Percentiles rank a stretch among this genome's conserved stretches.
Evolutionary conservation across 495 filamentous ascomycete genomes (phyloP).

Genomic region (Talaromyces adpressus): DNA sequence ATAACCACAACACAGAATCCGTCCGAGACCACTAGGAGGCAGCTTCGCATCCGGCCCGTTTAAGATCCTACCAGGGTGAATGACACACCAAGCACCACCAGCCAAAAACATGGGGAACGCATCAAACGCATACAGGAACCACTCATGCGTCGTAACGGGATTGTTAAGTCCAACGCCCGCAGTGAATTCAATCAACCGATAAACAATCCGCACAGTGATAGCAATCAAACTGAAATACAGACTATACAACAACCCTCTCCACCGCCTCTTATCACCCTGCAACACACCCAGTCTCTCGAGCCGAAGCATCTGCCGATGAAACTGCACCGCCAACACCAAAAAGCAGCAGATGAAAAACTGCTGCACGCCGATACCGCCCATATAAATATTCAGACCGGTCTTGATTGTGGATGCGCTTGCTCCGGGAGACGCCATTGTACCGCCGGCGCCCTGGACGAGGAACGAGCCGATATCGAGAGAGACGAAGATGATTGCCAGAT

Average conservation of each 20-base stretch:
- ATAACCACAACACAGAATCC: slow-evolving; percentile 3
- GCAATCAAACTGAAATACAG: slow-evolving; percentile 41
- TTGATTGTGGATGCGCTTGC: slow-evolving; percentile 10
- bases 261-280: slow-evolving; percentile 11
- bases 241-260: slow-evolving; percentile 40
- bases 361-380: slow-evolving; percentile 50
- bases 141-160: slow-evolving; percentile 42
- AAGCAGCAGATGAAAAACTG: slow-evolving; percentile 49
- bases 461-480: slow-evolving; percentile 56
- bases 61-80: slow-evolving; percentile 47
- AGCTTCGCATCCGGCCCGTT: slow-evolving; percentile 28
- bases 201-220: slow-evolving; percentile 50
- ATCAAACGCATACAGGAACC: slow-evolving; percentile 46
- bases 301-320: slow-evolving; percentile 33
- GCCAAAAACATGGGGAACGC: slow-evolving; percentile 48
- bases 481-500: slow-evolving; percentile 52
- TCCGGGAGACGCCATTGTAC: slow-evolving; percentile 29
- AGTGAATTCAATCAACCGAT: slow-evolving; percentile 49
- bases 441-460: slow-evolving; percentile 53
- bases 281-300: slow-evolving; percentile 24
- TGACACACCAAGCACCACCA: slow-evolving; percentile 34
- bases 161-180: slow-evolving; percentile 31
- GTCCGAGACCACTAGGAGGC: not conserved
- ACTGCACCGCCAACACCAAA: slow-evolving; percentile 33
- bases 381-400: slow-evolving; percentile 46